Base-by-base conservation (phyloP, 2,329 filamentous ascomycete species). In the Escovopsis sp. region DNA sequence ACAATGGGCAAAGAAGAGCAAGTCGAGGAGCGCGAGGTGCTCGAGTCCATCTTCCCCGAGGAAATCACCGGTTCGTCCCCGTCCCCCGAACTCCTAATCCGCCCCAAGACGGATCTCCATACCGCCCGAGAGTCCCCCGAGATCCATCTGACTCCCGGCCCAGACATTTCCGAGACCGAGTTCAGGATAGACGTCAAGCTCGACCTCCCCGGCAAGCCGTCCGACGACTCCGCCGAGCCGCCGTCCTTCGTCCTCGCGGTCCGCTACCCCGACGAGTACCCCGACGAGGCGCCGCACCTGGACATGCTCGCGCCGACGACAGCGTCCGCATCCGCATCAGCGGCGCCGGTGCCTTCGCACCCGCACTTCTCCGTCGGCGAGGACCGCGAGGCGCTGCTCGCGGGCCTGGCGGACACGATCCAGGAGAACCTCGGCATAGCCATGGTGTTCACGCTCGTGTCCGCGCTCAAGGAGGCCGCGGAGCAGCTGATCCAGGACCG, bases 41-140 rank as follows among this genome's bases (percentile, higher is more conserved):
- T 98, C 59, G 86, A 94, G 58, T 95, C 89, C 47, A 98, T 98
- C 58, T 98, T 96, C 53, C 87, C 91, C 1, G 89, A 98, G 47
- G 91, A 98, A 67, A 94, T 98, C 53, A 89, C 81, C 73, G 83
- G 87, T 89, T 56, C 26, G 26, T 12, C 8, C 34, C 34, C 12
- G 26, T 40, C 18, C 15, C 12, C 19, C 26, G 23, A 23, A 15
- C 15, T 15, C 15, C 15, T 15, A 15, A 15, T 15, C 15, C 15
- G 15, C 15, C 15, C 15, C 15, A 15, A 15, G 15, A 15, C 15
- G 15, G 15, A 2, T 15, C 15, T 15, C 15, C 15, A 15, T 15
- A 15, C 15, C 15, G 15, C 15, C 15, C 15, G 15, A 15, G 15
- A 15, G 15, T 15, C 15, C 23, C 23, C 23, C 23, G 6, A 23